Evolutionary conservation across 2,329 filamentous ascomycete species (phyloP), one percentile per base, ranked within the genome.

Genomic region (Sarocladium oryzae): DNA sequence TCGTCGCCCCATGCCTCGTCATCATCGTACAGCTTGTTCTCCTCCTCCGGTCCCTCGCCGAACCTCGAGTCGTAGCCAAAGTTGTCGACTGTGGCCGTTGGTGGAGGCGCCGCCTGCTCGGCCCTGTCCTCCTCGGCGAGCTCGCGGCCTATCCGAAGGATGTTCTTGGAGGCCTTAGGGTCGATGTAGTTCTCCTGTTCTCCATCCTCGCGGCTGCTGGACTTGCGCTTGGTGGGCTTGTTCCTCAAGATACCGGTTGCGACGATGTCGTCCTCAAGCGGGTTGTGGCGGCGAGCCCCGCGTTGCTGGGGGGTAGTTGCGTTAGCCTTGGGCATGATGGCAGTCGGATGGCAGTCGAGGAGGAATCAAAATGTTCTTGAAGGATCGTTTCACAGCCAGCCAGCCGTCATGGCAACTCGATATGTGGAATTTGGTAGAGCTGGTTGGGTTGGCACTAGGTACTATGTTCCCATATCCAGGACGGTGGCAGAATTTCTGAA

Each of bases 111-210:
- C 55, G 71, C 57, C 57, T 57, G 61, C 41, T 63, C 62, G 20
- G 71, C 64, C 57, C 70, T 60, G 51, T 92, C 89, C 66, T 97
- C 92, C 37, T 93, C 89, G 13, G 83, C 85, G 13, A 99, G 75
- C 63, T 96, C 89, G 61, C 91, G 87, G 51, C 92, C 92, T 60
- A 97, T 89, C 58, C 87, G 82, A 54, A 99, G 66, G 65, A 99
- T 99, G 61, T 89, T 90, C 59, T 85, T 81, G 52, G 92, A 96
- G 16, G 91, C 84, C 66, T 89, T 91, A 53, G 90, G 84, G 67
- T 96, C 91, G 55, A 99, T 82, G 62, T 86, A 97, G 56, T 78
- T 74, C 55, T 87, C 82, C 54, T 80, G 77, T 53, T 82, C 78
- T 30, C 82, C 78, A 53, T 80, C 79, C 49, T 76, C 79, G 50